Percentiles rank a stretch among this genome's conserved stretches.
phyloP scores from a whole-genome alignment of 225 moss, liverwort and hornwort genomes.

The Sphagnum contortum region DNA sequence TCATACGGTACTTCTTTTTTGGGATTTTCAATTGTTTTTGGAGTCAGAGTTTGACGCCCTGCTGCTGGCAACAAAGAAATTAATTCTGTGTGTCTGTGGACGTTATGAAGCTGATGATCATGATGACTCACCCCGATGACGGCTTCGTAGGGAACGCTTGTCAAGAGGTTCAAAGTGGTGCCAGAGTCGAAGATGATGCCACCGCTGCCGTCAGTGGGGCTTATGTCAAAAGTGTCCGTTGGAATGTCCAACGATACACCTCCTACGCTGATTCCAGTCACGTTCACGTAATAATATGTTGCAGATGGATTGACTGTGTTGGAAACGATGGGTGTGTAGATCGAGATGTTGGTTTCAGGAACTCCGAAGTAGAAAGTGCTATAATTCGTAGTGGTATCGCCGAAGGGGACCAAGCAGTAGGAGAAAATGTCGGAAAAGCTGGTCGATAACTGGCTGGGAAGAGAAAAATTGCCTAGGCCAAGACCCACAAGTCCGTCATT shows the following conservation, averaged over 20 bases:
- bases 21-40: neutral
- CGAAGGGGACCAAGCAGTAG: slow-evolving; percentile 4
- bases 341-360: neutral
- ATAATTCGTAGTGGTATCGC: slow-evolving; percentile 9
- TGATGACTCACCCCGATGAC: neutral
- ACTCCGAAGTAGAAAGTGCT: slow-evolving; percentile 24
- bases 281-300: slow-evolving; percentile 18
- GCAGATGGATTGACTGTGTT: slow-evolving; percentile 4
- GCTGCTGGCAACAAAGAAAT: neutral
- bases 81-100: too few species aligned
- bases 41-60: neutral
- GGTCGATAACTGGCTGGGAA: slow-evolving; percentile 1
- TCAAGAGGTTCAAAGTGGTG: slow-evolving; percentile 18
- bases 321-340: slow-evolving; percentile 13
- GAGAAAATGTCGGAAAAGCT: neutral
- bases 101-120: neutral
- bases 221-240: slow-evolving; percentile 6
- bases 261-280: slow-evolving; percentile 13
- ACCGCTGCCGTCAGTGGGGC: slow-evolving; percentile 12
- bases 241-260: slow-evolving; percentile 8
- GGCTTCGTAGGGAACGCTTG: slow-evolving; percentile 7
- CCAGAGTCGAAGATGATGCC: slow-evolving; percentile 36
- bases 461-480: neutral
- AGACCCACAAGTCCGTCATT: neutral
- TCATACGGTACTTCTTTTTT: neutral